These are phyloP conservation scores for Eutrema yunnanense DNA, from an alignment of 345 rosid species.

Conservation along the genomic window DNA sequence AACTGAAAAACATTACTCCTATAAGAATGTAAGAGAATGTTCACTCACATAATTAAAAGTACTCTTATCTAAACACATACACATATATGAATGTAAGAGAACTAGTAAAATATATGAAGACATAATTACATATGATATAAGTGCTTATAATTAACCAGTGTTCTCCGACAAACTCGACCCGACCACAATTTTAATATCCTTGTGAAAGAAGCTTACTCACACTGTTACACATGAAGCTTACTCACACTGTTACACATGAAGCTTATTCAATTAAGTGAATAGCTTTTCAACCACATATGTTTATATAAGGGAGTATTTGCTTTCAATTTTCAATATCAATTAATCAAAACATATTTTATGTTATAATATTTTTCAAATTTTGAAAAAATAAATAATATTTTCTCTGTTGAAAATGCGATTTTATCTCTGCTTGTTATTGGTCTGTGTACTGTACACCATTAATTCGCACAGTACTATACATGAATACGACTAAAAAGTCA, in stretches of 20 bases:
- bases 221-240: not conserved
- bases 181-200: constrained; percentile 20
- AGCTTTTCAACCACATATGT: constrained; percentile 3
- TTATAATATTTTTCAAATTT: no score
- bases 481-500: no score
- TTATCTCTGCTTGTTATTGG: no score
- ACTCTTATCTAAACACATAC: not conserved
- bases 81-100: not conserved
- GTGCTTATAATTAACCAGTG: constrained; percentile 18
- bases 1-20: not conserved
- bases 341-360: no score
- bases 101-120: not conserved
- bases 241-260: not conserved
- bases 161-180: constrained; percentile 18
- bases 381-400: no score
- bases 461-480: no score
- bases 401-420: no score
- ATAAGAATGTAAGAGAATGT: not conserved
- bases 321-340: no score
- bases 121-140: constrained; percentile 3
- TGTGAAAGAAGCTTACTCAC: constrained; percentile 13
- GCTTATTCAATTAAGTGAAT: not conserved
- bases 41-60: not conserved
- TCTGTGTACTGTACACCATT: no score
- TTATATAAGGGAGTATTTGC: not conserved